phyloP scores from a whole-genome alignment of 495 filamentous ascomycete species.

The Monascus purpureus region DNA sequence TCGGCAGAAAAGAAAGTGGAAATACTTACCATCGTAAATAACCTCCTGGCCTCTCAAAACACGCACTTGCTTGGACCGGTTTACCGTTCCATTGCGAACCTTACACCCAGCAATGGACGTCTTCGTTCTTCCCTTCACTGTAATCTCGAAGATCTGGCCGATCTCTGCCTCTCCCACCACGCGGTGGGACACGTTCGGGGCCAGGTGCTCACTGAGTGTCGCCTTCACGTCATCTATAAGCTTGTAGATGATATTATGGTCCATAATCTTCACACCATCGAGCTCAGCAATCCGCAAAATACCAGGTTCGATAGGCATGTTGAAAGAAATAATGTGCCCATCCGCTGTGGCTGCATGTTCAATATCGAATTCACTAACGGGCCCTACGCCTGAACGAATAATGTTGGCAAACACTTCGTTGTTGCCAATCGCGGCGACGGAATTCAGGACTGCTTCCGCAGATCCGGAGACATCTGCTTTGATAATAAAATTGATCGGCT shows the following conservation, averaged over 20 bases:
- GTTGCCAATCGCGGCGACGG: constrained; percentile 63
- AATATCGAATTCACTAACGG: constrained; percentile 74
- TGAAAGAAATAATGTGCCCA: constrained; percentile 74
- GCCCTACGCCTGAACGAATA: constrained; percentile 62
- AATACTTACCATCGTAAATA: constrained; percentile 69
- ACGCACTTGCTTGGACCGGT: constrained; percentile 45
- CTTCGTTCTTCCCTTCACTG: constrained; percentile 51
- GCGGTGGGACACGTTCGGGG: constrained; percentile 45
- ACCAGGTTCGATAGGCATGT: constrained; percentile 51
- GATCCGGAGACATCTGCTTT: constrained; percentile 91
- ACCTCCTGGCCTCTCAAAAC: constrained; percentile 55
- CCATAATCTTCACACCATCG: constrained; percentile 58
- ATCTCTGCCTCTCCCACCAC: constrained; percentile 86
- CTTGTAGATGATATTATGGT: constrained; percentile 88
- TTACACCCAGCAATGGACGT: constrained; percentile 74
- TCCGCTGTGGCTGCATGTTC: constrained; percentile 65
- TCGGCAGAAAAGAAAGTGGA: constrained; percentile 1
- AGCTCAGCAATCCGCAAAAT: constrained; percentile 56
- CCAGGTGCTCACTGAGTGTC: constrained; percentile 49
- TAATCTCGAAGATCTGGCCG: constrained; percentile 69
- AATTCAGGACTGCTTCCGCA: constrained; percentile 73
- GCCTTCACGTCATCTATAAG: constrained; percentile 70
- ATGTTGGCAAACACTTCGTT: constrained; percentile 67
- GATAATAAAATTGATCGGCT: constrained; percentile 66
- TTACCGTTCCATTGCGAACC: constrained; percentile 67